phyloP scores from a whole-genome alignment of 2,329 filamentous ascomycete genomes.

The Shiraia sp. region DNA sequence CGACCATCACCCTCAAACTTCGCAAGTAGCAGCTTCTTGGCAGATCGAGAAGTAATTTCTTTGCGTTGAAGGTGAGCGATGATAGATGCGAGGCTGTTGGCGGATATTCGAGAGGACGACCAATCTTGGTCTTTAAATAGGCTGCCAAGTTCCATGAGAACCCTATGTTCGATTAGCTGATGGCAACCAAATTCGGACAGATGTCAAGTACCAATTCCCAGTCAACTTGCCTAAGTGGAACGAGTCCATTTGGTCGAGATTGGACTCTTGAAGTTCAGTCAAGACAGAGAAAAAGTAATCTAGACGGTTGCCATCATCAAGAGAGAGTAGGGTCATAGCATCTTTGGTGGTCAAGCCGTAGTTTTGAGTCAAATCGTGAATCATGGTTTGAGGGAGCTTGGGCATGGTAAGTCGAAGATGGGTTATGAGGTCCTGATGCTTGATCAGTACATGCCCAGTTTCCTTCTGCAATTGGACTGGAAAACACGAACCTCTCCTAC shows the following conservation, averaged over 20 bases:
- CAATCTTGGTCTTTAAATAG: conserved; percentile 50
- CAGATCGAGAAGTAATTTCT: conserved; percentile 58
- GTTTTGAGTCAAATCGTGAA: conserved; percentile 62
- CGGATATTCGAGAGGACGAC: conserved; percentile 46
- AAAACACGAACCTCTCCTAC: conserved; percentile 60
- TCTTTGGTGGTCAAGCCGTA: conserved; percentile 80
- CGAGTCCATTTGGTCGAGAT: background rate
- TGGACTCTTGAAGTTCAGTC: conserved; percentile 27
- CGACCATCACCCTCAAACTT: conserved; percentile 58
- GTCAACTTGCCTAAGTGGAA: conserved; percentile 51
- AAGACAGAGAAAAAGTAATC: conserved; percentile 80
- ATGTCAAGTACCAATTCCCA: conserved; percentile 58
- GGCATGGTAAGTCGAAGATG: conserved; percentile 68
- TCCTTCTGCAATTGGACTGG: background rate
- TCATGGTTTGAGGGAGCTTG: conserved; percentile 70
- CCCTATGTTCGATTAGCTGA: conserved; percentile 35
- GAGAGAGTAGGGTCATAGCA: conserved; percentile 74
- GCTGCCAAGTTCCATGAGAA: conserved; percentile 57
- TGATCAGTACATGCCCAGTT: conserved; percentile 7
- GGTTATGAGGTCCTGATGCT: conserved; percentile 62
- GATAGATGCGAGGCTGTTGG: conserved; percentile 49
- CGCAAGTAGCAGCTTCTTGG: conserved; percentile 61
- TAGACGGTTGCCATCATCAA: conserved; percentile 77
- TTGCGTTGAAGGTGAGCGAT: conserved; percentile 47
- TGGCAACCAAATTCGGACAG: background rate